phyloP scores from a whole-genome alignment of 2,329 filamentous ascomycete species.

The Colletotrichum chlorophyti region DNA sequence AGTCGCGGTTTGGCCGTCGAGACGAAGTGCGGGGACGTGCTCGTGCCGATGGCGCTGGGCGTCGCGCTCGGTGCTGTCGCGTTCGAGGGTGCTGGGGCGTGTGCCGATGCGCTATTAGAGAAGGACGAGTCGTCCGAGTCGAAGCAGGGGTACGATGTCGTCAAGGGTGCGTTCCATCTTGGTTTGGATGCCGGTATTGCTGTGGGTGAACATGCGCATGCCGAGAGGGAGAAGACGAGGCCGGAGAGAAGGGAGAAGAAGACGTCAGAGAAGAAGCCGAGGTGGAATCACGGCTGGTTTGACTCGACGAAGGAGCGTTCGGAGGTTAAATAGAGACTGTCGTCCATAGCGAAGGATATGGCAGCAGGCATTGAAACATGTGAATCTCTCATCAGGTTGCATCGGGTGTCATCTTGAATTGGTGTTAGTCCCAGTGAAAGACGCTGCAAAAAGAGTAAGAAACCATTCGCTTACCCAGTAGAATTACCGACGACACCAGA shows the following conservation, averaged over 20 bases:
- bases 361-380: too few species aligned
- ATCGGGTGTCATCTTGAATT: background rate
- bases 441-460: background rate
- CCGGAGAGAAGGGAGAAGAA: background rate
- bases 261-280: background rate
- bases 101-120: background rate
- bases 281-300: background rate
- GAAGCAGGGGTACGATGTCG: background rate
- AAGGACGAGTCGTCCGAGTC: background rate
- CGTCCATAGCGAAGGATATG: background rate
- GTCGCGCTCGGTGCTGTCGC: slow-evolving; percentile 3
- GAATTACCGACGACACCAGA: slow-evolving; percentile 12
- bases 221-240: background rate
- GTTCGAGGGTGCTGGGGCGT: background rate
- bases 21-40: slow-evolving; percentile 1
- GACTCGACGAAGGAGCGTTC: background rate
- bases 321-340: background rate
- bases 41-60: background rate
- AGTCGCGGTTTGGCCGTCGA: background rate
- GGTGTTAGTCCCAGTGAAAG: background rate
- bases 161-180: background rate
- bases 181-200: slow-evolving; percentile 9
- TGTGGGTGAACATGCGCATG: background rate
- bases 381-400: too few species aligned
- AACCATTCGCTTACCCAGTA: too few species aligned